Conservation (phyloP, 1,284 basidiomycete species). For the Leccinum cinnamomeum region DNA sequence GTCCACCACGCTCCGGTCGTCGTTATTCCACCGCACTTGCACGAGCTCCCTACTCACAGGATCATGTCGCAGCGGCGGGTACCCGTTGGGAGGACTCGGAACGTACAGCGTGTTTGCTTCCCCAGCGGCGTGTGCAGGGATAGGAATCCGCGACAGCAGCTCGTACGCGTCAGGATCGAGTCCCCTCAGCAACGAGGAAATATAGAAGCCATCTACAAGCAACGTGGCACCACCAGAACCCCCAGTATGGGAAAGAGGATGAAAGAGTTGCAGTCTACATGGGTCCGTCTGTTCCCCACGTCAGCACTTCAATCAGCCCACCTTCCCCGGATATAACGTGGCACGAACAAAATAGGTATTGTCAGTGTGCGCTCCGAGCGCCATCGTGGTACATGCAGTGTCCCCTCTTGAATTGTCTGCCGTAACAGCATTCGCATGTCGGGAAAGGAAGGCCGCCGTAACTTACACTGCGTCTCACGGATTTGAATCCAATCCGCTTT, state of each 20-base stretch:
- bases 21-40: conserved; percentile 93
- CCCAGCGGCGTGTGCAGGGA: conserved; percentile 89
- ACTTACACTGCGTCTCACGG: conserved; percentile 86
- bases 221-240: conserved; percentile 86
- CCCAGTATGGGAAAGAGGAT: conserved; percentile 83
- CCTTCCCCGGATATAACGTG: conserved; percentile 1
- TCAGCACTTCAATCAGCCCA: conserved; percentile 12
- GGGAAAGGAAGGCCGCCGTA: neutral
- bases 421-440: conserved; percentile 50
- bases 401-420: conserved; percentile 90
- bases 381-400: conserved; percentile 86
- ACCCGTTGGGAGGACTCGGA: conserved; percentile 55
- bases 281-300: conserved; percentile 71
- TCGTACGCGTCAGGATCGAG: conserved; percentile 74
- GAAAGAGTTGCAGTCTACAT: conserved; percentile 92
- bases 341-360: conserved; percentile 85
- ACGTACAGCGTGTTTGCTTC: conserved; percentile 66
- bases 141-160: conserved; percentile 65
- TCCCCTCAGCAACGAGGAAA: conserved; percentile 75
- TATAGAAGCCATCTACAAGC: conserved; percentile 94
- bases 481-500: conserved; percentile 79
- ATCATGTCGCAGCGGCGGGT: conserved; percentile 75
- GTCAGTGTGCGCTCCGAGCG: conserved; percentile 91
- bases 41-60: conserved; percentile 58
- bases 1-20: conserved; percentile 84